Evolutionary conservation across 345 rosid species (phyloP).

Genomic region (Boechera divaricarpa): DNA sequence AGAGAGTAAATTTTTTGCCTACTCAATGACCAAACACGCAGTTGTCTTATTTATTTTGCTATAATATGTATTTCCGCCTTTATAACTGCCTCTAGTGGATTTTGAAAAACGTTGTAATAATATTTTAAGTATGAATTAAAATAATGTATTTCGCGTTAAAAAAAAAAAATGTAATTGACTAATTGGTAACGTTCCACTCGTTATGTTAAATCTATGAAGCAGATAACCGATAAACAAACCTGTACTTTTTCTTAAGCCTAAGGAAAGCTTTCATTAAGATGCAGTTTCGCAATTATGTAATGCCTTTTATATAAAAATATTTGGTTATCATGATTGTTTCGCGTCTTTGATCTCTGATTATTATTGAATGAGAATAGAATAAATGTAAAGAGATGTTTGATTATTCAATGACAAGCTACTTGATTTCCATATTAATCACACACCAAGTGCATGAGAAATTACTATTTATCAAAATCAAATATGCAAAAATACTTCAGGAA

Average conservation of each 20-base stretch:
- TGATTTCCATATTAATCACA: background rate
- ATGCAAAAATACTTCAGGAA: background rate
- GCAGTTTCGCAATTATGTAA: background rate
- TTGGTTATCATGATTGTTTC: background rate
- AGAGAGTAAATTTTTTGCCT: too few species aligned
- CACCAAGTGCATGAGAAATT: background rate
- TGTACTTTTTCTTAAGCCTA: background rate
- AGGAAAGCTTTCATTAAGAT: background rate
- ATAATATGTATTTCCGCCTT: too few species aligned
- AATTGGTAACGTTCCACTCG: too few species aligned
- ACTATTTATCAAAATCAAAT: background rate
- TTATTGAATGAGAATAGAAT: background rate
- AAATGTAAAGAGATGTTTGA: too few species aligned
- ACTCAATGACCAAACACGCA: too few species aligned
- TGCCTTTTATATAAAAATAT: background rate
- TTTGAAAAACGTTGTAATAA: too few species aligned
- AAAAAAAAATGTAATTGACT: too few species aligned
- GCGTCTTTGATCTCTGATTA: background rate
- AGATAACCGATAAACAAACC: background rate
- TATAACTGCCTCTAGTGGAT: too few species aligned
- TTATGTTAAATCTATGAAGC: background rate
- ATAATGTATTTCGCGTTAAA: too few species aligned
- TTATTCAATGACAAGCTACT: background rate
- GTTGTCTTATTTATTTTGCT: too few species aligned
- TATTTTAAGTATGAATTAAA: too few species aligned